Conservation (phyloP, 768 basidiomycete genomes). For the Suillus sp. region DNA sequence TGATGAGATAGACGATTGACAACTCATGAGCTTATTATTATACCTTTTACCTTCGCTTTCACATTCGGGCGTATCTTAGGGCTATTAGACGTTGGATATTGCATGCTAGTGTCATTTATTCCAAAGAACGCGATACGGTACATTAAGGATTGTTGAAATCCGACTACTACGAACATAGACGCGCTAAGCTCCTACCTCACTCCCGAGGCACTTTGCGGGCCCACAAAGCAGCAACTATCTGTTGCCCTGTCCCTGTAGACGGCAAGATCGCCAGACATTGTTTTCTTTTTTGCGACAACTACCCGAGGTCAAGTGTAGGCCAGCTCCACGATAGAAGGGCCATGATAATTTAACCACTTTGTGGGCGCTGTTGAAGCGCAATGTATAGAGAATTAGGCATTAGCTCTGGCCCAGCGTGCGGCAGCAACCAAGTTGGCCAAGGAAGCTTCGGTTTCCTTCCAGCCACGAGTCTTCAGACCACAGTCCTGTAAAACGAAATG, state of each 20-base stretch:
- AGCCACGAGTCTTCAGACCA: slow-evolving; percentile 97
- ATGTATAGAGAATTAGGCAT: slow-evolving; percentile 56
- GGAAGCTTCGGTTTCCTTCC: slow-evolving; percentile 96
- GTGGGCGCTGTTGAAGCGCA: slow-evolving; percentile 93
- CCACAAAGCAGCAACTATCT: slow-evolving; percentile 26
- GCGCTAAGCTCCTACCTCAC: slow-evolving; percentile 28
- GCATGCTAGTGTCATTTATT: slow-evolving; percentile 3
- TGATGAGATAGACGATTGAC: neutral
- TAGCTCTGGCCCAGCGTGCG: slow-evolving; percentile 91
- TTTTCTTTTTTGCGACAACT: slow-evolving; percentile 43
- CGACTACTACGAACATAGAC: slow-evolving; percentile 50
- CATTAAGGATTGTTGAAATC: slow-evolving; percentile 81
- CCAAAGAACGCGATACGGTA: slow-evolving; percentile 27
- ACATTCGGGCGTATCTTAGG: neutral
- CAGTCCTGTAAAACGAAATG: slow-evolving; percentile 61
- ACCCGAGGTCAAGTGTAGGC: slow-evolving; percentile 55
- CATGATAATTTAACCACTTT: slow-evolving; percentile 62
- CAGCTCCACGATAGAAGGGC: slow-evolving; percentile 27
- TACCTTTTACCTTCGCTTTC: neutral
- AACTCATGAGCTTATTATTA: neutral
- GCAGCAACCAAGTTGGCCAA: slow-evolving; percentile 85
- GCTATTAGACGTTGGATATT: neutral
- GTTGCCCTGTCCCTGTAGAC: slow-evolving; percentile 26
- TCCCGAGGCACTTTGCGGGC: slow-evolving; percentile 27
- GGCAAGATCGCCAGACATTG: slow-evolving; percentile 26